Evolutionary conservation across 1,139 yeast genomes (phyloP).

Genomic region (Pichia sp.): DNA sequence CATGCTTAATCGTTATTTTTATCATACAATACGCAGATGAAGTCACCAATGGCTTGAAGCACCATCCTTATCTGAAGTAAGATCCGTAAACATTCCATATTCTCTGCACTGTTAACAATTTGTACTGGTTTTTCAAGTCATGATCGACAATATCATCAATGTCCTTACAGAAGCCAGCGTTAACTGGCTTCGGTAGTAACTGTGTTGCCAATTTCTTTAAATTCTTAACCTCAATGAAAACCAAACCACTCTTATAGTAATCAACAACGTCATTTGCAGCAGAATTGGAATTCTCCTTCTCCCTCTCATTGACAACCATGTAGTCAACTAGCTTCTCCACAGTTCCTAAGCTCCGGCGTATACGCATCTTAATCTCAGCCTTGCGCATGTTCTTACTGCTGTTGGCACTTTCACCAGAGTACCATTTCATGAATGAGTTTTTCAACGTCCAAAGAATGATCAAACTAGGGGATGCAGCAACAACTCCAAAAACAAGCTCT

Average conservation of each 20-base stretch:
- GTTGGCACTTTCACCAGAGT: constrained; percentile 5
- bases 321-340: constrained; percentile 43
- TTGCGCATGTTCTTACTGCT: constrained; percentile 1
- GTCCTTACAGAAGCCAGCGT: constrained; percentile 48
- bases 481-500: constrained; percentile 84
- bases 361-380: constrained; percentile 21
- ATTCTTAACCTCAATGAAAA: constrained; percentile 51
- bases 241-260: constrained; percentile 40
- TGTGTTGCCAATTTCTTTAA: constrained; percentile 42
- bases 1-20: no score
- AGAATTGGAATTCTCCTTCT: no score
- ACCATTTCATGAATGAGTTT: constrained; percentile 14
- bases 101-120: constrained; percentile 40
- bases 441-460: constrained; percentile 45
- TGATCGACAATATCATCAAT: constrained; percentile 43
- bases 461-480: constrained; percentile 80
- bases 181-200: constrained; percentile 41
- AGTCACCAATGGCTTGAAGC: no score
- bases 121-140: constrained; percentile 28
- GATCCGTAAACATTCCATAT: constrained; percentile 49
- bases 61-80: constrained; percentile 22
- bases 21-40: no score
- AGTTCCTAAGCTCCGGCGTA: constrained; percentile 46
- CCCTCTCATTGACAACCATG: constrained; percentile 1
- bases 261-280: constrained; percentile 4